Conservation (phyloP, 2,329 filamentous ascomycete species). For the Hortaea werneckii region DNA sequence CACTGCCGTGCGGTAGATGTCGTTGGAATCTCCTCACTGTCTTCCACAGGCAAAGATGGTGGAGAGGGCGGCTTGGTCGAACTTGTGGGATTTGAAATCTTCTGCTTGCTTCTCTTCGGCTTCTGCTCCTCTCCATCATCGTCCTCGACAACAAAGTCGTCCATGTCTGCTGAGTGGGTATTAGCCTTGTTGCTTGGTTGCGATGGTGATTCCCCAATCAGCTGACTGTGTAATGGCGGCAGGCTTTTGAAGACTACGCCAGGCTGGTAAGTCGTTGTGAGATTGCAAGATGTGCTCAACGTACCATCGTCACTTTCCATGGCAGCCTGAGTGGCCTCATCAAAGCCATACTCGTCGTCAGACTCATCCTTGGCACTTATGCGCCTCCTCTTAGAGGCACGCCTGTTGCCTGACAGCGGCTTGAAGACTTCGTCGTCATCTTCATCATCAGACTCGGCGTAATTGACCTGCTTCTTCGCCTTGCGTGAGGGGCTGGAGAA, state of each 20-base stretch:
- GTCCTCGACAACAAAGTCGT: constrained; percentile 79
- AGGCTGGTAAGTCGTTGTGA: constrained; percentile 12
- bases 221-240: constrained; percentile 1
- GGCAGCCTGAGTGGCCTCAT: constrained; percentile 46
- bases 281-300: constrained; percentile 4
- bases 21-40: constrained; percentile 42
- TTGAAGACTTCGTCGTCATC: constrained; percentile 61
- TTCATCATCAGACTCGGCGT: constrained; percentile 72
- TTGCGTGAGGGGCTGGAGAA: constrained; percentile 70
- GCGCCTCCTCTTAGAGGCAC: constrained; percentile 47
- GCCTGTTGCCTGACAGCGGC: constrained; percentile 38
- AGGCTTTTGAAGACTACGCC: constrained; percentile 9
- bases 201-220: background rate
- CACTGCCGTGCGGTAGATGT: constrained; percentile 73
- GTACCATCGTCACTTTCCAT: constrained; percentile 53
- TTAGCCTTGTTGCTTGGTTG: background rate
- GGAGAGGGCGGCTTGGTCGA: constrained; percentile 36
- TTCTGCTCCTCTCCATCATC: constrained; percentile 63
- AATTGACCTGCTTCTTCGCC: constrained; percentile 60
- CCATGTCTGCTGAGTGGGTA: constrained; percentile 47
- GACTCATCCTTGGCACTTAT: constrained; percentile 54
- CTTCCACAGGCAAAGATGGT: constrained; percentile 31
- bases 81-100: constrained; percentile 38
- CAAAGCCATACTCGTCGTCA: constrained; percentile 60
- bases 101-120: constrained; percentile 53